Percentiles rank a stretch among this genome's conserved stretches.
phyloP scores from a whole-genome alignment of 169 alveolate genomes.

The Pseudocohnilembus persalinus region DNA sequence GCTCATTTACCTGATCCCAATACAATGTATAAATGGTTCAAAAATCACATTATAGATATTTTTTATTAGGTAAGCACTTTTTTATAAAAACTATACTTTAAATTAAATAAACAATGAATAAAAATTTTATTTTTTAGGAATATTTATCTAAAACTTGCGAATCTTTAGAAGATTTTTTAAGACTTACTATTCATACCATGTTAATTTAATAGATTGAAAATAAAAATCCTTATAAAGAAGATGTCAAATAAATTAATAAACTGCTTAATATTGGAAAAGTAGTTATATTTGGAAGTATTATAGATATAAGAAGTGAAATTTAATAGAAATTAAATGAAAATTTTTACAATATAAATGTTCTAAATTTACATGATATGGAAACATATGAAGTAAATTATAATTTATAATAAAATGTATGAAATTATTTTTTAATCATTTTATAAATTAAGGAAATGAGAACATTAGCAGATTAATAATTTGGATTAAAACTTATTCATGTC shows the following conservation, averaged over 20 bases:
- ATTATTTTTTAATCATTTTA: too few species aligned
- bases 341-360: slow-evolving; percentile 84
- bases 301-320: slow-evolving; percentile 74
- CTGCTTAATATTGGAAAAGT: slow-evolving; percentile 66
- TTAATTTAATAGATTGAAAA: slow-evolving; percentile 73
- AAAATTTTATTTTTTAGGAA: neutral
- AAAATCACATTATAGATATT: neutral
- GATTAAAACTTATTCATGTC: slow-evolving; percentile 65
- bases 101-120: neutral
- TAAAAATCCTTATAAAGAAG: slow-evolving; percentile 63
- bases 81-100: neutral
- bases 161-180: slow-evolving; percentile 81
- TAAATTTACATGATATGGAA: slow-evolving; percentile 82
- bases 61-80: neutral
- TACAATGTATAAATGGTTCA: slow-evolving; percentile 38
- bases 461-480: slow-evolving; percentile 75
- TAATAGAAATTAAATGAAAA: slow-evolving; percentile 69
- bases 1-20: slow-evolving; percentile 27
- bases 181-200: slow-evolving; percentile 80
- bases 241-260: slow-evolving; percentile 57
- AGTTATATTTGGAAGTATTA: slow-evolving; percentile 71
- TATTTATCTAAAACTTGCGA: slow-evolving; percentile 53
- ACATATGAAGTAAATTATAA: slow-evolving; percentile 76
- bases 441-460: slow-evolving; percentile 65
- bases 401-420: neutral